Base-by-base conservation (phyloP, 441 rosid genomes). In the Erodium moschatum region DNA sequence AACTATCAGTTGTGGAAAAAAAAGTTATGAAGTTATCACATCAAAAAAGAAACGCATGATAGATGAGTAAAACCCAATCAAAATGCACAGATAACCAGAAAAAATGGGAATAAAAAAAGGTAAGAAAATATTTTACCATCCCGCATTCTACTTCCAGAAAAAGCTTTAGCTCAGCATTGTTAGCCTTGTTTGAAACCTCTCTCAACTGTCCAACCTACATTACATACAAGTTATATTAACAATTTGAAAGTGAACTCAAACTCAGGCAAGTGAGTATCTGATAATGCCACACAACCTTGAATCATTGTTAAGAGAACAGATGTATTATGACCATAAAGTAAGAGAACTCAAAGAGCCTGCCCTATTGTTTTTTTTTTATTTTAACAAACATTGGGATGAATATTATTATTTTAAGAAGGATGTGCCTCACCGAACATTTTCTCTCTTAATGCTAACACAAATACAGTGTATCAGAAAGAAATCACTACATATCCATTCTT, bases 201-300 rank as follows among this genome's bases (percentile, higher is more conserved):
- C 86, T 75, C 77, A 88, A 69, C 71, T 86, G 85, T 73, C 90
- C 93, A 76, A 88, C 93, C 93, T 86, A 79, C 67, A 75, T 40
- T 27, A 33, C 52, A 52, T 61, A 33, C 4, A 33, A 58, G 10
- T 44, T 44, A 44, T 12, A 24, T 8, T 20, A 67, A 42, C 11
- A 70, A 42, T 61, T 7, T n/a, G 19, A 65, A 13, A 24, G 19
- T 18, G 54, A 31, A 65, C n/a, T 44, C 42, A 42, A 64, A 64
- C 13, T 21, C 46, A 24, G 44, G 40, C 33, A 62, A 27, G 38
- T 62, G 38, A 29, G 65, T 12, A 24, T 63, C 40, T 63, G 31
- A 29, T n/a, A 13, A 29, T 15, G 8, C 48, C 48, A 64, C 10
- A 7, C 18, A 12, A 64, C 15, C 24, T 33, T 13, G 65, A 60